phyloP scores from a whole-genome alignment of 2,329 filamentous ascomycete species.

The Hirsutella minnesotensis region DNA sequence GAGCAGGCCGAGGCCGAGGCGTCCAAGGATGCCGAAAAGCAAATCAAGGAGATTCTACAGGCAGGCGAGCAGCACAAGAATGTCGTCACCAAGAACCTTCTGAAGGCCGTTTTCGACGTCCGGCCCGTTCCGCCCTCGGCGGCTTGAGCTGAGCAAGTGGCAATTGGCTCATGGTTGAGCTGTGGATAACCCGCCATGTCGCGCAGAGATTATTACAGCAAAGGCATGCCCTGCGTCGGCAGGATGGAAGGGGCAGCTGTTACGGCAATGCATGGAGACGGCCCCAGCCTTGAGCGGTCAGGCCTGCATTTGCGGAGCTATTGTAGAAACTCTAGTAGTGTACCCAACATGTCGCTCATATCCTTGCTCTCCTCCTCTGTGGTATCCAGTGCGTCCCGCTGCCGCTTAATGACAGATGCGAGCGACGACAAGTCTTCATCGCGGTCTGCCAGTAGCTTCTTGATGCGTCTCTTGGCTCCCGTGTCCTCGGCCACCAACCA shows the following conservation, averaged over 20 bases:
- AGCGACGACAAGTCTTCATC: conserved; percentile 55
- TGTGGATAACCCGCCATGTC: background rate
- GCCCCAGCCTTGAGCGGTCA: background rate
- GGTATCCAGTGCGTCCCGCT: conserved; percentile 39
- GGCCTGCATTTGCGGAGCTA: conserved; percentile 9
- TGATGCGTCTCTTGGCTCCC: conserved; percentile 56
- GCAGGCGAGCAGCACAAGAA: conserved; percentile 70
- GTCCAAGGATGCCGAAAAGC: conserved; percentile 15
- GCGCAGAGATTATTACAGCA: no score
- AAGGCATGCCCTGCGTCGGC: no score
- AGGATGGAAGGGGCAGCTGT: no score
- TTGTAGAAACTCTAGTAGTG: conserved; percentile 37
- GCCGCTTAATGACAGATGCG: conserved; percentile 53
- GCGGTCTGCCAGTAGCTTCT: conserved; percentile 50
- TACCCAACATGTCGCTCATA: conserved; percentile 40
- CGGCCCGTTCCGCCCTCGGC: conserved; percentile 48
- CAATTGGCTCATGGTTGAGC: background rate
- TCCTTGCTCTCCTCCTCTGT: conserved; percentile 48
- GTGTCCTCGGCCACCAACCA: conserved; percentile 88
- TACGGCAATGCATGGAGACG: no score
- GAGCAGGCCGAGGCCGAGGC: conserved; percentile 50
- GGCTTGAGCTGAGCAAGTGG: conserved; percentile 10
- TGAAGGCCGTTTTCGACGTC: conserved; percentile 75
- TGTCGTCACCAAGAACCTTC: conserved; percentile 71
- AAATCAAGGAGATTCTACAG: conserved; percentile 71